A percentile compares a stretch with the other conserved stretches of the same genome.
Conservation (phyloP, 768 basidiomycete genomes). For the Suillus clintonianus region DNA sequence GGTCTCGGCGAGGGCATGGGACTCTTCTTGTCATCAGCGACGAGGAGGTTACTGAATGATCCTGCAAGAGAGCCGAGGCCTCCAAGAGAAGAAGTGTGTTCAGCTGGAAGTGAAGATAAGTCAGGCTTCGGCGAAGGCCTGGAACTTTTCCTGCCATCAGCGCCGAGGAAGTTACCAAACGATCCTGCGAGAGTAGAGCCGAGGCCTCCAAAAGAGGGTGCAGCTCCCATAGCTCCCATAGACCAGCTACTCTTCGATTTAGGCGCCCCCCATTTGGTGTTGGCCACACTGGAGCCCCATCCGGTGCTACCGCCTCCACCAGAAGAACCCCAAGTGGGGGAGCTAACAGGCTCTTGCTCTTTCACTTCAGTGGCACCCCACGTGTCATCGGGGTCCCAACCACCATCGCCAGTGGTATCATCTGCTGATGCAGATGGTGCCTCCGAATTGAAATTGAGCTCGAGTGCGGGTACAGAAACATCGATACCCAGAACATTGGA, state of each 20-base stretch:
- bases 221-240: not conserved
- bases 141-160: not conserved
- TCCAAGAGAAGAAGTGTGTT: not conserved
- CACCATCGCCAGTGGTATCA: not conserved
- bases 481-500: slow-evolving; percentile 7
- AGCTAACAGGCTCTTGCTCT: not conserved
- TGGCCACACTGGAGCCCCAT: slow-evolving; percentile 6
- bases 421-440: not conserved
- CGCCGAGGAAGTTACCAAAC: slow-evolving; percentile 7
- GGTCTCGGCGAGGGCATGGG: not conserved
- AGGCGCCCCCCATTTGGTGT: not conserved
- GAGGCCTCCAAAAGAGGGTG: not conserved
- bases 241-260: not conserved
- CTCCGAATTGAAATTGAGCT: not conserved
- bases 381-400: slow-evolving; percentile 3
- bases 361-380: not conserved
- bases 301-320: not conserved
- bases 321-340: not conserved
- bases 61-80: not conserved
- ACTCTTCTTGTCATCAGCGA: not conserved
- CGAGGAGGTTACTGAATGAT: slow-evolving; percentile 10
- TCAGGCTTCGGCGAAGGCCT: not conserved
- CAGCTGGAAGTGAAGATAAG: not conserved
- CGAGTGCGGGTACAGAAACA: not conserved
- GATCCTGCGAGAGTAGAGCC: not conserved